Evolutionary conservation across 139 green algal species (phyloP), one percentile per base, ranked within the genome.

Genomic region (Micractinium conductrix): DNA sequence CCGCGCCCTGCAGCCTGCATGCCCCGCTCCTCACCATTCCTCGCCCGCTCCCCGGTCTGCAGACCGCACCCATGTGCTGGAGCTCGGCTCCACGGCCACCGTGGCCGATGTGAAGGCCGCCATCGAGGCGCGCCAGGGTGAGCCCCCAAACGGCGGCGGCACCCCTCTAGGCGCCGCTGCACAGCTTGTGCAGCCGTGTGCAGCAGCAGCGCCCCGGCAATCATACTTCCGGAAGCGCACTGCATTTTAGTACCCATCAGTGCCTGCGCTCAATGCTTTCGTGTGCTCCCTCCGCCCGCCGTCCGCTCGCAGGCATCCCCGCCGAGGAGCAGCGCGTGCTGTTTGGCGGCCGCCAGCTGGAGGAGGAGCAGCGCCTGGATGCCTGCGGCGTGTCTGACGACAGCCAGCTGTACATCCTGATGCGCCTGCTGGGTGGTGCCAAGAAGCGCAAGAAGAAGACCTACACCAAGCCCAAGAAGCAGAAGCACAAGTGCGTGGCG

Each of bases 381-480:
- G 68, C 89, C 50, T 92, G 85, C 76, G 96, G 96, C 68, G 94
- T 98, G 14, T 85, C 92, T 62, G 96, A 98, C 65, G 94, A 96
- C 74, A 90, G 87, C 68, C 96, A 93, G 28, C 89, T 98, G 65
- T 93, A 98, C 86, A 81, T 94, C 33, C 89, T 97, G 83, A 86
- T 97, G 48, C 90, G 96, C 70, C 93, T 99, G 88, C 91, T 98
- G 70, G 96, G 97, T 92, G 97, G 97, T 89, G 97, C 89, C 84
- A 99, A 99, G 96, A 99, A 99, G 95, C 90, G 97, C 86, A 99
- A 99, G 93, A 99, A 99, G 94, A 99, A 99, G 96, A 97, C 91
- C 35, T 99, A 99, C 96, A 99, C 97, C 91, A 99, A 99, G 95
- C 97, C 97, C 87, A 99, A 99, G 96, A 99, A 99, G 97, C 89